Base-by-base conservation (phyloP, 257 asterid species). In the Paraleonurus japonicus region DNA sequence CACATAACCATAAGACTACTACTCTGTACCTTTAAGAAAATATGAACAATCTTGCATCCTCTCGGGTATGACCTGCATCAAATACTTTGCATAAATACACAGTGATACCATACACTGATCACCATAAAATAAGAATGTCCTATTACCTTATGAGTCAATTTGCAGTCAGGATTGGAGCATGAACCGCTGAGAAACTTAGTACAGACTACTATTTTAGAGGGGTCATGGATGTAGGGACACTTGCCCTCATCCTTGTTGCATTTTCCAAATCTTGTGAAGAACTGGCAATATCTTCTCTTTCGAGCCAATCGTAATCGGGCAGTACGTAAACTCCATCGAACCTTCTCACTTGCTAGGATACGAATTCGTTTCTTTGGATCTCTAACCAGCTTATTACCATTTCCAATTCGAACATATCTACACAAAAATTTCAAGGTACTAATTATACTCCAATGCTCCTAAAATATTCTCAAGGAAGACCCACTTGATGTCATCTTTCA, bases 11-110 rank as follows among this genome's bases (percentile, higher is more conserved):
- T 45, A 57, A 37, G 58, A 81, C 65, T 61, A 60, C 60, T 13
- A 72, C 65, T 57, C 37, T 77, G 65, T 67, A 95, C 99, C 97
- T 88, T 86, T 94, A 79, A 92, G 76, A 80, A 89, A 95, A 78
- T 89, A 95, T 20, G 97, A 89, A 80, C 99, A 95, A 78, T 92
- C 99, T 83, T 88, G 92, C 99, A 95, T 95, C 82, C 98, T 86
- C 83, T 95, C 98, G 15, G 98, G 96, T 53, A 95, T 87, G 70
- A 95, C 93, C 99, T 89, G 77, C 84, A 84, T 9, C 71, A 54
- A 20, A 53, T 69, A 51, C 62, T 76, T 63, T 16, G 50, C 54
- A 70, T 75, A 66, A 54, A 81, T 64, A 65, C 59, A 61, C 58
- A 37, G 67, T 53, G 51, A 65, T 71, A 54, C 24, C 45, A 27